Conservation (phyloP, 2,329 filamentous ascomycete genomes). For the Alternaria incomplexa region DNA sequence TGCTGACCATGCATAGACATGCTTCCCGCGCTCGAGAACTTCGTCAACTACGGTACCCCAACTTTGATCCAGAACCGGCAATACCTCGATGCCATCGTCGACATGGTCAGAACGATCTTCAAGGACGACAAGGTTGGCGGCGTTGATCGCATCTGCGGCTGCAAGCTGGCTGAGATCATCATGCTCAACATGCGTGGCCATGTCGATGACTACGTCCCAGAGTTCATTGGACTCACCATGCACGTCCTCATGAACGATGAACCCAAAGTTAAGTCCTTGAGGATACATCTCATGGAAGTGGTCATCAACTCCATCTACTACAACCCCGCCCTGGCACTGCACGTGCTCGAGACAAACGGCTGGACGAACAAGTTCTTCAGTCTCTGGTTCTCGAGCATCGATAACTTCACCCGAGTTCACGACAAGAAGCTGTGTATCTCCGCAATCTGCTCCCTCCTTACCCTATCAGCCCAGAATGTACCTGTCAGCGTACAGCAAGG, state of each 20-base stretch:
- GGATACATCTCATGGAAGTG: conserved; percentile 98
- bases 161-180: conserved; percentile 95
- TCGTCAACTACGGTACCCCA: conserved; percentile 87
- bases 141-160: conserved; percentile 94
- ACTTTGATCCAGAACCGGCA: conserved; percentile 81
- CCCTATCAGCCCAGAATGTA: conserved; percentile 78
- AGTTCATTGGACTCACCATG: conserved; percentile 92
- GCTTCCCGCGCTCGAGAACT: conserved; percentile 97
- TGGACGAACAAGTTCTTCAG: conserved; percentile 99
- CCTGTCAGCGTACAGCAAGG: conserved; percentile 92
- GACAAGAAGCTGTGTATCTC: conserved; percentile 99
- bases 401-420: conserved; percentile 89
- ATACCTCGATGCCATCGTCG: conserved; percentile 86
- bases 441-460: conserved; percentile 85
- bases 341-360: conserved; percentile 85
- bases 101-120: conserved; percentile 97
- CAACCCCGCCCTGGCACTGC: conserved; percentile 83
- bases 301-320: conserved; percentile 98
- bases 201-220: conserved; percentile 85
- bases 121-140: conserved; percentile 88
- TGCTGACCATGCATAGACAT: conserved; percentile 67
- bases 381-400: conserved; percentile 96
- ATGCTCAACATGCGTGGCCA: conserved; percentile 93
- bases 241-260: conserved; percentile 75
- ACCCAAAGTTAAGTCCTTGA: conserved; percentile 88